Evolutionary conservation across 306 rosid genomes (phyloP), one percentile per base, ranked within the genome.

Genomic region (Cicer yamashitae): DNA sequence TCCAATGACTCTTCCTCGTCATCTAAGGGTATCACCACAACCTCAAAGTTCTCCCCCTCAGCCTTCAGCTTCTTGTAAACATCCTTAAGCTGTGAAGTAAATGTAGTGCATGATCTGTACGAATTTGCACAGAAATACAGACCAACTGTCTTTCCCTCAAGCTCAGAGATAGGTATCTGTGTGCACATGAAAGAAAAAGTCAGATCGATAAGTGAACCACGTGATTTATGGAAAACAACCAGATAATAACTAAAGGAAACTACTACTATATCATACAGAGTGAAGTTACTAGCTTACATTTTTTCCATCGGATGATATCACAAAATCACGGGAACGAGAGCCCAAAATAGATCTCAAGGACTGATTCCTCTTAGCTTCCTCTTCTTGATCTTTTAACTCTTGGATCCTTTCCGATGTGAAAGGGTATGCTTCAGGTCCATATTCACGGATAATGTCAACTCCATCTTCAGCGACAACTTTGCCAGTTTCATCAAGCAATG

Each of bases 81-180:
- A 58, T 85, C 87, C 56, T 80, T 79, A 63, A 91, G 91, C 59
- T 65, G 66, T 45, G 83, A 73, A 20, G 88, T 86, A 38, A 89
- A 91, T 4, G 75, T 79, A 12, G 8, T 8, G 40, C 86, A 80
- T 2, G 80, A 0, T 45, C 7, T 37, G 79, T 64, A 79, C 3
- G 85, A 51, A 37, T 9, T 67, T 14, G 59, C 7, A 18, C 79
- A 86, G 82, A 91, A 91, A 76, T 85, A 89, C 54, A 91, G 82
- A 25, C 88, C 96, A 18, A 89, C 80, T 1, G 74, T 83, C 83
- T 88, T 89, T 70, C 91, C 97, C 76, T 89, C 90, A 56, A 92
- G 89, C 75, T 88, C 84, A 82, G 96, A 84, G 39, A 87, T 74
- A 62, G 70, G 88, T 57, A 82, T 76, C 97, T 90, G 81, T 41